Conservation (phyloP, 495 filamentous ascomycete species). For the Trypethelium eluteriae region DNA sequence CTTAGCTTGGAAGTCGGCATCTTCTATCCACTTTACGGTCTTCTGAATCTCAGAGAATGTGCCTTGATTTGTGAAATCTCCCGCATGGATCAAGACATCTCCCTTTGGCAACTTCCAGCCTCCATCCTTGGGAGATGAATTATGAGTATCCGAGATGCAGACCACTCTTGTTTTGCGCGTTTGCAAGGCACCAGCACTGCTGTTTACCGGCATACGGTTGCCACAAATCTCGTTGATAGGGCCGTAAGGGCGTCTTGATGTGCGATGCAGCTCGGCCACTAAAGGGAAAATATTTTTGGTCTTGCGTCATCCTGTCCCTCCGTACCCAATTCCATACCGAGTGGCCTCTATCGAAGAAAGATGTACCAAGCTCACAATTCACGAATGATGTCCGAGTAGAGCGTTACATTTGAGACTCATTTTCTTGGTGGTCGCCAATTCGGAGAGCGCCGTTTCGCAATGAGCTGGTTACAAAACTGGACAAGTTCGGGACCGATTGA, state of each 20-base stretch:
- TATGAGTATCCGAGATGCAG: slow-evolving; percentile 57
- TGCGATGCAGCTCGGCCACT: not conserved
- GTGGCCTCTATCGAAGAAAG: too few relatives aligned
- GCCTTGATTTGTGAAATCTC: slow-evolving; percentile 54
- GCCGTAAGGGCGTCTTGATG: not conserved
- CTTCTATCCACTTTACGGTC: slow-evolving; percentile 50
- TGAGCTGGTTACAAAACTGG: not conserved
- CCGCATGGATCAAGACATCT: slow-evolving; percentile 56
- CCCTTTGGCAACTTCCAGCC: slow-evolving; percentile 50
- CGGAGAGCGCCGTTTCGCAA: not conserved
- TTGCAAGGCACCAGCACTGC: not conserved
- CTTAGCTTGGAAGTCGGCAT: slow-evolving; percentile 50
- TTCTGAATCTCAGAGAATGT: slow-evolving; percentile 45
- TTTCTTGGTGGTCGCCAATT: too few relatives aligned
- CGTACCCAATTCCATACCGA: too few relatives aligned
- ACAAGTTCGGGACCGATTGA: not conserved
- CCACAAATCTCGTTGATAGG: not conserved
- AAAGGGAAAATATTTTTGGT: not conserved
- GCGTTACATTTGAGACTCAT: too few relatives aligned
- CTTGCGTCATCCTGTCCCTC: not conserved
- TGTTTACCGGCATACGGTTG: not conserved
- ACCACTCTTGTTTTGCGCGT: slow-evolving; percentile 49
- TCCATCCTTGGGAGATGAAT: slow-evolving; percentile 44
- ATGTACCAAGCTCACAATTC: too few relatives aligned
- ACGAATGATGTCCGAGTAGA: too few relatives aligned